Evolutionary conservation across 2,329 filamentous ascomycete genomes (phyloP).

Genomic region (Fusarium buxicola): DNA sequence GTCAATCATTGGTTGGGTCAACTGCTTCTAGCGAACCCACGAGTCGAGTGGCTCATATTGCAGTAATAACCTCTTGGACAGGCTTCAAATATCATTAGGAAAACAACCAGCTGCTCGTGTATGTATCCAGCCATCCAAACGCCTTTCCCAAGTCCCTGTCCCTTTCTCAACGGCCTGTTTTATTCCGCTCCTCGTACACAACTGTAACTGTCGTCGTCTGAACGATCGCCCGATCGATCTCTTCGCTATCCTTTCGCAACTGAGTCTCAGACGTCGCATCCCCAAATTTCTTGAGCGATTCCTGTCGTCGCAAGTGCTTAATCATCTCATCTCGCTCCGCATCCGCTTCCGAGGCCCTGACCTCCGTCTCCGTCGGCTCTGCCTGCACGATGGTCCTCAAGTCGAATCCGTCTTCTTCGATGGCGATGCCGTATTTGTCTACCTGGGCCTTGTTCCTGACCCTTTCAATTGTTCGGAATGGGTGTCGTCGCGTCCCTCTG

Average conservation of each 20-base stretch:
- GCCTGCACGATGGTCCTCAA: conserved; percentile 40
- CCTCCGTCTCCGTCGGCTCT: conserved; percentile 33
- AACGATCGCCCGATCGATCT: conserved; percentile 38
- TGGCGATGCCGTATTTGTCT: conserved; percentile 20
- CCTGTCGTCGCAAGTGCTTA: conserved; percentile 36
- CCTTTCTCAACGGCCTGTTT: conserved; percentile 1
- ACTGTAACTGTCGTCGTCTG: conserved; percentile 44
- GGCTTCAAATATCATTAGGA: background rate
- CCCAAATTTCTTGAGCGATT: conserved; percentile 41
- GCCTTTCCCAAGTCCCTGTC: background rate
- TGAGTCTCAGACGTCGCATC: conserved; percentile 16
- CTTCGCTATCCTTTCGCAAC: conserved; percentile 23
- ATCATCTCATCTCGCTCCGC: conserved; percentile 28
- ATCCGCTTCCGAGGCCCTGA: conserved; percentile 26
- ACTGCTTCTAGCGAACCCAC: conserved; percentile 2
- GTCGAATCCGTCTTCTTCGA: conserved; percentile 35
- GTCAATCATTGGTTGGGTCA: background rate
- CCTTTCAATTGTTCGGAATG: conserved; percentile 37
- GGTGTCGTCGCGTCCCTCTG: conserved; percentile 27
- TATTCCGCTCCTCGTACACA: conserved; percentile 34
- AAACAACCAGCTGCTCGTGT: conserved; percentile 4
- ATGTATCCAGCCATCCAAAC: background rate
- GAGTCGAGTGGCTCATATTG: background rate
- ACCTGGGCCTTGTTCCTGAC: conserved; percentile 5
- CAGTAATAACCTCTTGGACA: background rate